phyloP scores from a whole-genome alignment of 2,329 filamentous ascomycete genomes.

The Exophiala xenobiotica region DNA sequence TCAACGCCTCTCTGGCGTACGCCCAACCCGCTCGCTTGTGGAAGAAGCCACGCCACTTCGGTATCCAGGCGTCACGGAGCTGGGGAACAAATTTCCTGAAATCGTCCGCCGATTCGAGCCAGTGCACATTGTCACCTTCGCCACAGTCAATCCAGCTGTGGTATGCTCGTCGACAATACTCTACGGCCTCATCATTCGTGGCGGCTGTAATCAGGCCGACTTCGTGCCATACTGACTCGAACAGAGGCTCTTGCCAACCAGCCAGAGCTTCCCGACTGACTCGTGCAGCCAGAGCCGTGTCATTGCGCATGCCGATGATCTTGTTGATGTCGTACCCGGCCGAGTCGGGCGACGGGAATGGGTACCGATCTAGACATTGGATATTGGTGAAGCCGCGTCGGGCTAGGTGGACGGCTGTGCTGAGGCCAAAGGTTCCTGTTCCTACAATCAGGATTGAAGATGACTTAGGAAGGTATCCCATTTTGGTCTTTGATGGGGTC shows the following conservation, averaged over 20 bases:
- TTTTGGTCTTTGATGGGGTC: not conserved
- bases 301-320: slow-evolving; percentile 11
- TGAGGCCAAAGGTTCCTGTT: slow-evolving; percentile 53
- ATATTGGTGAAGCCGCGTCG: slow-evolving; percentile 46
- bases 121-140: slow-evolving; percentile 11
- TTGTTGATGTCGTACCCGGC: slow-evolving; percentile 12
- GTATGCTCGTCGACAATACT: slow-evolving; percentile 6
- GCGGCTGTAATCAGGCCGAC: slow-evolving; percentile 9
- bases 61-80: not conserved
- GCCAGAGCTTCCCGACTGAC: slow-evolving; percentile 9
- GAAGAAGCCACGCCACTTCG: slow-evolving; percentile 7
- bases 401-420: slow-evolving; percentile 39
- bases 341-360: slow-evolving; percentile 8
- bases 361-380: slow-evolving; percentile 9
- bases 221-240: slow-evolving; percentile 9
- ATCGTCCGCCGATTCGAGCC: slow-evolving; percentile 6
- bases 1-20: slow-evolving; percentile 7
- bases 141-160: slow-evolving; percentile 10
- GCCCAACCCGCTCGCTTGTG: slow-evolving; percentile 10
- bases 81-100: slow-evolving; percentile 2
- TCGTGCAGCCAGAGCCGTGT: slow-evolving; percentile 7
- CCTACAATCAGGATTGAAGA: slow-evolving; percentile 45
- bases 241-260: slow-evolving; percentile 10
- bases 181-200: slow-evolving; percentile 5
- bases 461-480: slow-evolving; percentile 13